Evolutionary conservation across 2,329 filamentous ascomycete species (phyloP).

Genomic region (Sclerotinia spermophila): DNA sequence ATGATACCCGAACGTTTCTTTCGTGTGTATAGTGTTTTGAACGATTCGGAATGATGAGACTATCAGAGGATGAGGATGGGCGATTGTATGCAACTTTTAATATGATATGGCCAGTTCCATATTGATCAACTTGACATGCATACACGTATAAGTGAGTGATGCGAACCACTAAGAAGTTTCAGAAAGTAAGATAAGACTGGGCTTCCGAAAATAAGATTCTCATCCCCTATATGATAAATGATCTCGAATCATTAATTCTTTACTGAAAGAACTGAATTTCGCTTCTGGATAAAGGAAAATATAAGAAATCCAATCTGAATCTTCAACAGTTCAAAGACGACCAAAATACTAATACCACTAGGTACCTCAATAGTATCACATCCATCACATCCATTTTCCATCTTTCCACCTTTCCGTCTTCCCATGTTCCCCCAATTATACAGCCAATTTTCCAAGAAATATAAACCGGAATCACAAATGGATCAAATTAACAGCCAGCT

Average conservation of each 20-base stretch:
- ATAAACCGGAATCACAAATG: not conserved
- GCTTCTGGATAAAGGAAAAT: not conserved
- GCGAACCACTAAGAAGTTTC: not conserved
- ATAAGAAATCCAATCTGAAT: not conserved
- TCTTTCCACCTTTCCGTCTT: too few relatives aligned
- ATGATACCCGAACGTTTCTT: not conserved
- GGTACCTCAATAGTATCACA: not conserved
- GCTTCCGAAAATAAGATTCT: not conserved
- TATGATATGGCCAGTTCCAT: not conserved
- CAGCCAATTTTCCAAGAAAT: not conserved
- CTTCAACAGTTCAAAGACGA: not conserved
- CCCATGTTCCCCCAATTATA: too few relatives aligned
- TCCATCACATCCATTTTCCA: not conserved
- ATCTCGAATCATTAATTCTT: not conserved
- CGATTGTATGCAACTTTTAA: not conserved
- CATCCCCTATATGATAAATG: not conserved
- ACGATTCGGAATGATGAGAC: not conserved
- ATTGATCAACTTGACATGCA: not conserved
- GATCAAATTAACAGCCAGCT: too few relatives aligned
- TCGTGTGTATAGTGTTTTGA: not conserved
- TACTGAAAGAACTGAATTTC: not conserved
- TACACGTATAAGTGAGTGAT: not conserved
- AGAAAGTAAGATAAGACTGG: not conserved
- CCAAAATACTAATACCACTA: not conserved
- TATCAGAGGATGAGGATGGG: not conserved